Percentiles rank a stretch among this genome's conserved stretches.
Evolutionary conservation across 2,329 filamentous ascomycete genomes (phyloP).

Genomic region (Colletotrichum sp.): DNA sequence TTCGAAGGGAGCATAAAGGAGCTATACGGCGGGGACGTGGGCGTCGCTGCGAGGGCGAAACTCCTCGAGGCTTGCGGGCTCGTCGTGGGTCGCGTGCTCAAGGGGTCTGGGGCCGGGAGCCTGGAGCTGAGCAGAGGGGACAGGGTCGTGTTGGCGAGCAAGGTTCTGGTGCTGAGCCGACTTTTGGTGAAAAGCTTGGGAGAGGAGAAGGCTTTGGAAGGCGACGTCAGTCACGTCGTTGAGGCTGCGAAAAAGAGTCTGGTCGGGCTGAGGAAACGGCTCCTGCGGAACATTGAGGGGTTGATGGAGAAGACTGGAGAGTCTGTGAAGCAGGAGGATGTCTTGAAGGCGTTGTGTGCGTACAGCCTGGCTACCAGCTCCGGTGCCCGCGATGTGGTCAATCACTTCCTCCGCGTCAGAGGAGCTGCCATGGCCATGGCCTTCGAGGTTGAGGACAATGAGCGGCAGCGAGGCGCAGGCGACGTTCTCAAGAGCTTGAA

Average conservation of each 20-base stretch:
- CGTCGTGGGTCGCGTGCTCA: slow-evolving; percentile 54
- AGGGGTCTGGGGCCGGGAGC: slow-evolving; percentile 34
- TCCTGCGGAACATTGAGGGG: slow-evolving; percentile 73
- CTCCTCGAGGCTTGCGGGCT: slow-evolving; percentile 59
- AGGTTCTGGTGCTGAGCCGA: slow-evolving; percentile 76
- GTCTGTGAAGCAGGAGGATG: slow-evolving; percentile 49
- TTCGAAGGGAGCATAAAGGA: slow-evolving; percentile 39
- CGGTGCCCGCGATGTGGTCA: slow-evolving; percentile 77
- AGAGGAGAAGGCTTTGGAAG: slow-evolving; percentile 41
- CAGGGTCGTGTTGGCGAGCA: slow-evolving; percentile 65
- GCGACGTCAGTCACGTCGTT: slow-evolving; percentile 44
- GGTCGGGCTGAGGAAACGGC: slow-evolving; percentile 63
- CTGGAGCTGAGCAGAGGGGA: slow-evolving; percentile 45
- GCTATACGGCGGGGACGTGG: neutral
- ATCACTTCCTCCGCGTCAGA: slow-evolving; percentile 78
- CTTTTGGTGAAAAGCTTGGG: slow-evolving; percentile 77
- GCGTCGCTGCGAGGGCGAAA: slow-evolving; percentile 46
- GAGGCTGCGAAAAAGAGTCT: slow-evolving; percentile 70
- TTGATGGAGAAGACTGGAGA: slow-evolving; percentile 69
- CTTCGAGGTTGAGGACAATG: slow-evolving; percentile 56
- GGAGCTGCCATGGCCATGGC: slow-evolving; percentile 69
- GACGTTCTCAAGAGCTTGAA: slow-evolving; percentile 69
- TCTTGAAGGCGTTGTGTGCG: slow-evolving; percentile 79
- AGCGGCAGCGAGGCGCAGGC: slow-evolving; percentile 41
- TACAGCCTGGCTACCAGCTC: slow-evolving; percentile 84